Conservation (phyloP, 225 moss, liverwort and hornwort genomes). For the Pseudoscleropodium purum region DNA sequence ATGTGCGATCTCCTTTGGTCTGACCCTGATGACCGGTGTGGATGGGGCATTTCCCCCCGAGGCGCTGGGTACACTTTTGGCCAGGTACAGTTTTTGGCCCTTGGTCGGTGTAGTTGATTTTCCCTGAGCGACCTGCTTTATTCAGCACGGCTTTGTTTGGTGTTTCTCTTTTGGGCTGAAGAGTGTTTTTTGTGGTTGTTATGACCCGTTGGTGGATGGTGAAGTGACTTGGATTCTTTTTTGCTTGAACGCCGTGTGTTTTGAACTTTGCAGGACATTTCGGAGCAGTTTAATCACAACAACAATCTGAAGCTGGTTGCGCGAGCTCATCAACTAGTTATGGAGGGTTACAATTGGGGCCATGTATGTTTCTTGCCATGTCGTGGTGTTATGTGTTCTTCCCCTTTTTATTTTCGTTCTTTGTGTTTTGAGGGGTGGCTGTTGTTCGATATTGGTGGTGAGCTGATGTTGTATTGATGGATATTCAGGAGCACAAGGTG, state of each 20-base stretch:
- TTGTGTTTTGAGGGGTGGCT: too few species aligned
- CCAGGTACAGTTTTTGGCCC: slow-evolving; percentile 1
- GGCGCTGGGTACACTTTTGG: slow-evolving; percentile 85
- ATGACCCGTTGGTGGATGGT: not conserved
- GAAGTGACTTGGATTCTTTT: not conserved
- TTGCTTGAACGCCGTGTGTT: too few species aligned
- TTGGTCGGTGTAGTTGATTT: not conserved
- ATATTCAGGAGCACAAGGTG: slow-evolving; percentile 80
- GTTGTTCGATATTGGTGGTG: not conserved
- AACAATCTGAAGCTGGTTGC: slow-evolving; percentile 77
- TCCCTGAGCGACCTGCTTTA: not conserved
- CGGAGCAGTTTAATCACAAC: slow-evolving; percentile 83
- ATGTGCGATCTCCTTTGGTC: slow-evolving; percentile 90
- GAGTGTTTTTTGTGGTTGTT: not conserved
- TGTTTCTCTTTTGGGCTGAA: not conserved
- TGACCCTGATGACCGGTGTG: slow-evolving; percentile 79
- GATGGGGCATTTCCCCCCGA: slow-evolving; percentile 81
- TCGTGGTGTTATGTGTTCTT: not conserved
- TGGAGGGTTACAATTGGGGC: slow-evolving; percentile 83
- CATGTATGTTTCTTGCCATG: not conserved
- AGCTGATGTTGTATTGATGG: not conserved
- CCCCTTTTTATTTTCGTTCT: not conserved
- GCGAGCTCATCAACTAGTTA: slow-evolving; percentile 78
- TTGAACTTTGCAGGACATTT: slow-evolving; percentile 36
- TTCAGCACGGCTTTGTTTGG: not conserved